Evolutionary conservation across 1,139 yeast genomes (phyloP).

Genomic region (Geotrichum reessii): DNA sequence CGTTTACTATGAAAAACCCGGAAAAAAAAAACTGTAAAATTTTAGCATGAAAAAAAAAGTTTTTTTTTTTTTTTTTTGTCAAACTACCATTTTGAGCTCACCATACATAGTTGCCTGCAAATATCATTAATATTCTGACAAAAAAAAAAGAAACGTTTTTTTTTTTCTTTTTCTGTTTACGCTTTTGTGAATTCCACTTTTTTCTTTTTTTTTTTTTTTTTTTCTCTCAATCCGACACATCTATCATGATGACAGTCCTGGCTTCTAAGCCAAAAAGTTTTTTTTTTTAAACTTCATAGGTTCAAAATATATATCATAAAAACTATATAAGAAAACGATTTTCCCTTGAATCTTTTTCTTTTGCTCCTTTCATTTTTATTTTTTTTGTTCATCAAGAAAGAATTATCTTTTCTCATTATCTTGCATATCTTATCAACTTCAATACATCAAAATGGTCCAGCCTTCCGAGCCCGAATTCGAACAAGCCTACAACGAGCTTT

Average conservation of each 20-base stretch:
- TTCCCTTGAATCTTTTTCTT: not conserved
- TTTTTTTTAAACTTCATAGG: not conserved
- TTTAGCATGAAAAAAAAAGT: not conserved
- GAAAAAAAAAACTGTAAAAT: not conserved
- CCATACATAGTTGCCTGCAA: not conserved
- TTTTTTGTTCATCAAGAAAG: not conserved
- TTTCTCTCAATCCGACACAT: not conserved
- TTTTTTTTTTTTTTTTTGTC: too few species aligned
- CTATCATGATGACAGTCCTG: not conserved
- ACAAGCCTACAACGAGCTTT: slow-evolving; percentile 95
- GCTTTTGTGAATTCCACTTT: too few species aligned
- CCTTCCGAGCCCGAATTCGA: slow-evolving; percentile 94
- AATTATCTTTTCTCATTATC: not conserved
- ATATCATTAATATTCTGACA: not conserved
- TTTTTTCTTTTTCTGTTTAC: not conserved
- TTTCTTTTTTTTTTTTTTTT: too few species aligned
- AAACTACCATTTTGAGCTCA: not conserved
- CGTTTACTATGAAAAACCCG: not conserved
- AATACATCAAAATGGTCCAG: slow-evolving; percentile 43
- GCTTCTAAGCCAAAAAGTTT: not conserved
- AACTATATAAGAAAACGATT: slow-evolving; percentile 6
- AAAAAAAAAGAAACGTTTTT: not conserved
- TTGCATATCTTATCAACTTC: not conserved
- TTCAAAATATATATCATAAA: not conserved
- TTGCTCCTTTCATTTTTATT: not conserved